phyloP scores from a whole-genome alignment of 352 stramenopile genomes.

The Phytophthora ohioensis region DNA sequence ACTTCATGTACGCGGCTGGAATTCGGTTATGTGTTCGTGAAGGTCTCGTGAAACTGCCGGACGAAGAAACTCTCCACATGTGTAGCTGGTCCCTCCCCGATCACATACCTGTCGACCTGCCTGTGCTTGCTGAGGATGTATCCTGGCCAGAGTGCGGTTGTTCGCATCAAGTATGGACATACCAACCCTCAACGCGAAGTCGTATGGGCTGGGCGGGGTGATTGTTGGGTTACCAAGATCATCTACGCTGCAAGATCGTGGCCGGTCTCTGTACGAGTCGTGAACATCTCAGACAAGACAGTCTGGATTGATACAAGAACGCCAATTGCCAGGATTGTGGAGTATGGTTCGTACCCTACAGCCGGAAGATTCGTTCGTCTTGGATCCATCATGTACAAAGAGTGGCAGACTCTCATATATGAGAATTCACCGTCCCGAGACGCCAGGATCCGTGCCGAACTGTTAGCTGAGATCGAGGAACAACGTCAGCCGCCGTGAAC shows the following conservation, averaged over 20 bases:
- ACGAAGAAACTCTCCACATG: background rate
- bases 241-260: background rate
- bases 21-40: slow-evolving; percentile 22
- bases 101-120: background rate
- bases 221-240: slow-evolving; percentile 7
- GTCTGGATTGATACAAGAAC: slow-evolving; percentile 1
- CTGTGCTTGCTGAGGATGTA: background rate
- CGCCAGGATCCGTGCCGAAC: too few relatives aligned
- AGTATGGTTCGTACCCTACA: background rate
- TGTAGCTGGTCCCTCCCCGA: background rate
- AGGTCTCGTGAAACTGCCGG: slow-evolving; percentile 1
- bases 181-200: background rate
- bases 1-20: slow-evolving; percentile 40
- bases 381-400: background rate
- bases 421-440: background rate
- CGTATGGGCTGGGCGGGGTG: slow-evolving; percentile 3
- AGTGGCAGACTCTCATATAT: slow-evolving; percentile 13
- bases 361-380: background rate
- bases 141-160: background rate
- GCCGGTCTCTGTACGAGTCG: background rate
- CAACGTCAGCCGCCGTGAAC: background rate
- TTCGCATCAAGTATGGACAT: background rate
- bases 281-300: background rate
- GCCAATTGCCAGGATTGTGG: background rate
- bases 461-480: too few relatives aligned